Base-by-base conservation (phyloP, 2,329 filamentous ascomycete genomes). In the Verticillium nonalfalfae region DNA sequence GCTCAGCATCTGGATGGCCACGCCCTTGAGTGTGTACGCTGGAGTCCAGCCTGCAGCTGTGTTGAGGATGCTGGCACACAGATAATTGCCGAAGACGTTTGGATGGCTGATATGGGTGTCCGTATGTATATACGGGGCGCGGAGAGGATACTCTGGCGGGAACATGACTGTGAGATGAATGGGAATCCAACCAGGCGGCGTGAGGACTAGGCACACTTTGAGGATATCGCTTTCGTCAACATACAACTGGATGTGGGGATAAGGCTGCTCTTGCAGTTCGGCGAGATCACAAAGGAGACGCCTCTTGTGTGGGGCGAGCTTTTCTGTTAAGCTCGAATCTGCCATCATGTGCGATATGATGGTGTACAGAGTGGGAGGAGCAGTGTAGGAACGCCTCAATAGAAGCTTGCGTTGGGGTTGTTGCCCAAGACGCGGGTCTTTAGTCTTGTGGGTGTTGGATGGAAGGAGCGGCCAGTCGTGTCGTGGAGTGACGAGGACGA, bases 1-100 rank as follows among this genome's bases (percentile, higher is more conserved):
- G 65, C 79, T 81, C 2, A 83, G 69, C n/a, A 82, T 63, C 68
- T 82, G 79, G 31, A 83, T 82, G 15, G 78, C 74, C 26, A 83
- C 76, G 3, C 73, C 75, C 60, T 80, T 81, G 31, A 83, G 70
- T 0, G 79, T 82, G 62, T 83, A 82, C 0, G 80, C 80, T 1
- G 79, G 75, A 0, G 80, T 82, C 65, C 79, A 81, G 1, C 72
- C 78, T 18, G 78, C 73, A 1, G 36, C 60, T 0, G 67, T 74
- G 62, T 77, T 76, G 36, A 82, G 71, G 3, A 82, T 81, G 0
- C 73, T 75, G 1, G 79, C 78, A 64, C 79, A 83, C 35, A 82
- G 79, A 63, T 76, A 80, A 11, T 38, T 10, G 4, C 69, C 69
- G 58, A 68, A 76, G n/a, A 82, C 73, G 59, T 83, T 81, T 1